A percentile compares a stretch with the other conserved stretches of the same genome.
phyloP scores from a whole-genome alignment of 1,139 yeast species.

The Zhuliangozyma blackwelliae region DNA sequence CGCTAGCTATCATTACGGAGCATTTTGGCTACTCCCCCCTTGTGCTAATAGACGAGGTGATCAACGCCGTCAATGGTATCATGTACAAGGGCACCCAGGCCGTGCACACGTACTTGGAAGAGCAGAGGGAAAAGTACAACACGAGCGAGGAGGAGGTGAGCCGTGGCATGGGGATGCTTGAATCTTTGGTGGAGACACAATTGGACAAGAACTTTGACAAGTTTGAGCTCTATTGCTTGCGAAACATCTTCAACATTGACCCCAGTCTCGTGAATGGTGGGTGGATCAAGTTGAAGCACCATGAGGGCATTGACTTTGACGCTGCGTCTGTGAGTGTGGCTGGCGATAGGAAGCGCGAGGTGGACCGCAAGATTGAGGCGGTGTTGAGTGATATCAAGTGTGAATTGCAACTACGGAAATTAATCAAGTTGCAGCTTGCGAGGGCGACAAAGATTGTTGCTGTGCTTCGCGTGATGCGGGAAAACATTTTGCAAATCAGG shows the following conservation, averaged over 20 bases:
- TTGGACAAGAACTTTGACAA: constrained; percentile 87
- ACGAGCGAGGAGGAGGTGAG: constrained; percentile 50
- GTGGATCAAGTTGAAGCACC: constrained; percentile 65
- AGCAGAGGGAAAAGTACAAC: constrained; percentile 18
- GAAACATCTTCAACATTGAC: constrained; percentile 76
- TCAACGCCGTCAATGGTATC: constrained; percentile 82
- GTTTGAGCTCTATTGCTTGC: constrained; percentile 73
- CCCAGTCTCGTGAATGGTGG: constrained; percentile 63
- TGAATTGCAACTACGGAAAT: constrained; percentile 43
- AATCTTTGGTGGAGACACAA: constrained; percentile 67
- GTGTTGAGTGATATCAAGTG: constrained; percentile 39
- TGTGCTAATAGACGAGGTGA: constrained; percentile 82
- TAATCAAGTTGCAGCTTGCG: constrained; percentile 36
- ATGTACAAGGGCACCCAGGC: constrained; percentile 82
- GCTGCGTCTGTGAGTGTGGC: neutral
- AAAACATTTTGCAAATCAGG: constrained; percentile 13
- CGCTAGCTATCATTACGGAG: constrained; percentile 52
- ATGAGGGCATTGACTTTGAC: constrained; percentile 47
- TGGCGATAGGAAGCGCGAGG: constrained; percentile 14
- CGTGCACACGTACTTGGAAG: constrained; percentile 61
- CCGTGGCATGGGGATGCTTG: constrained; percentile 76
- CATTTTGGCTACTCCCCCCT: constrained; percentile 86
- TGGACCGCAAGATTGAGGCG: constrained; percentile 33
- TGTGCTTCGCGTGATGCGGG: constrained; percentile 26
- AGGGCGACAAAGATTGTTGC: constrained; percentile 34